Evolutionary conservation across 495 filamentous ascomycete species (phyloP).

Genomic region (Cercophora samala): DNA sequence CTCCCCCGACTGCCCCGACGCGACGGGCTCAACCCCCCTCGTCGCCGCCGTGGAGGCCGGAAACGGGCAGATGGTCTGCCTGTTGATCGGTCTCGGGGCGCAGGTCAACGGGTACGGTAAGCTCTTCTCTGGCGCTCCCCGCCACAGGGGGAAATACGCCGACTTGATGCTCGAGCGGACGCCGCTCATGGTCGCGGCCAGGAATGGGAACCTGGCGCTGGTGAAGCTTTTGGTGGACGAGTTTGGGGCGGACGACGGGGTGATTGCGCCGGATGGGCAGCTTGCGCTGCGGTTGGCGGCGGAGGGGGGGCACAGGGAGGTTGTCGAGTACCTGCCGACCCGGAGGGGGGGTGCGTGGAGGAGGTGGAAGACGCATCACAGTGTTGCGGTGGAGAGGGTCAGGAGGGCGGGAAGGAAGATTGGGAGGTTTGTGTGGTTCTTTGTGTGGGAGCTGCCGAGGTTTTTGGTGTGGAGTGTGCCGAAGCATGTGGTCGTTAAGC

Average conservation of each 20-base stretch:
- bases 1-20: conserved; percentile 30
- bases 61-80: conserved; percentile 30
- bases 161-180: conserved; percentile 25
- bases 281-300: conserved; percentile 33
- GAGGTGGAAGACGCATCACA: conserved; percentile 28
- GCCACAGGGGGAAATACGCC: background rate
- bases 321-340: conserved; percentile 32
- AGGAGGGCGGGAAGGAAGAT: conserved; percentile 24
- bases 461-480: conserved; percentile 34
- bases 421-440: conserved; percentile 24
- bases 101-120: conserved; percentile 24
- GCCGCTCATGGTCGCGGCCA: conserved; percentile 33
- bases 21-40: conserved; percentile 32
- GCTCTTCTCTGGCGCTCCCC: background rate
- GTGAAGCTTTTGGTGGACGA: conserved; percentile 27
- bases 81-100: conserved; percentile 34
- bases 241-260: conserved; percentile 28
- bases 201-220: conserved; percentile 26
- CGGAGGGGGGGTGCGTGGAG: conserved; percentile 33
- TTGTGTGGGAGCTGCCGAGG: conserved; percentile 32
- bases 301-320: conserved; percentile 27
- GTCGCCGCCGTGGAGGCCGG: conserved; percentile 34
- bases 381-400: conserved; percentile 23
- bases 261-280: conserved; percentile 33
- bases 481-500: conserved; percentile 32